Percentiles rank a stretch among this genome's conserved stretches.
phyloP scores from a whole-genome alignment of 2,329 filamentous ascomycete species.

The Neofusicoccum ribis region DNA sequence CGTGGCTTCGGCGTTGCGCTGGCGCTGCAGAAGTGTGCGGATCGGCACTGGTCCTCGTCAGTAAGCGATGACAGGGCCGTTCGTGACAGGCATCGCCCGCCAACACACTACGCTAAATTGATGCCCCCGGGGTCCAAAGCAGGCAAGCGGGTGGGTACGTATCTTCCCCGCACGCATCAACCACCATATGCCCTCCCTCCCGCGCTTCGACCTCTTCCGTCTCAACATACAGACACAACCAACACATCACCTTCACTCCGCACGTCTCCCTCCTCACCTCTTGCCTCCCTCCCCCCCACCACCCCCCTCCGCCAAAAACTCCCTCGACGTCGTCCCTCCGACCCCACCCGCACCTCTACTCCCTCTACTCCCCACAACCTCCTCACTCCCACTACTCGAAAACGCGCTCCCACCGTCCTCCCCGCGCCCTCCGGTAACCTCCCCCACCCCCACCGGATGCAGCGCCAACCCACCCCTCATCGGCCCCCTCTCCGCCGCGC shows the following conservation, averaged over 20 bases:
- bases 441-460: background rate
- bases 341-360: background rate
- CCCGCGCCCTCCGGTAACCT: background rate
- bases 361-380: background rate
- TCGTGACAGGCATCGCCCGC: too few relatives aligned
- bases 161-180: constrained; percentile 2
- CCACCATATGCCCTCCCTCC: background rate
- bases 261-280: background rate
- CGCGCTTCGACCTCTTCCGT: too few relatives aligned
- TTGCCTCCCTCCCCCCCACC: too few relatives aligned
- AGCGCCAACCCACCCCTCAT: constrained; percentile 14
- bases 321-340: background rate
- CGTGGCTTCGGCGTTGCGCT: too few relatives aligned
- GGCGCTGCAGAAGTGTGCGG: too few relatives aligned
- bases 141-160: background rate
- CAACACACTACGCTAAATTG: too few relatives aligned
- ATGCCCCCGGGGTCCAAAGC: too few relatives aligned
- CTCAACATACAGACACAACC: background rate
- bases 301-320: background rate
- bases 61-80: too few relatives aligned
- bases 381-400: background rate
- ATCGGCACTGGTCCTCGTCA: too few relatives aligned
- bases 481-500: background rate
- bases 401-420: background rate
- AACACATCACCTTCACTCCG: background rate